Percentiles rank a stretch among this genome's conserved stretches.
Evolutionary conservation across 352 stramenopile species (phyloP).

Genomic region (Halophytophthora polymorphica): DNA sequence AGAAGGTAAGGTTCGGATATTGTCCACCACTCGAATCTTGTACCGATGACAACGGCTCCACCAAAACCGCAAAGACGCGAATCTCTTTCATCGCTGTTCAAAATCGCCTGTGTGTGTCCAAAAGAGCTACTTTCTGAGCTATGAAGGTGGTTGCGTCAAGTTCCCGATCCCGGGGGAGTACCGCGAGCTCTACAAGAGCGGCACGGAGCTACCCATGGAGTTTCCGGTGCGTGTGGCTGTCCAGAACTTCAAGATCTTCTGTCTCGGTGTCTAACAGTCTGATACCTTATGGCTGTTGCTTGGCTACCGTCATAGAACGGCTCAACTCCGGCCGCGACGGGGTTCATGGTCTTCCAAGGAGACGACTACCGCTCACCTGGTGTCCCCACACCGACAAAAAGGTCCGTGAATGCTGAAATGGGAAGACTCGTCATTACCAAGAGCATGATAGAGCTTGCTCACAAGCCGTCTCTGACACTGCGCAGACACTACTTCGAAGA

Average conservation of each 20-base stretch:
- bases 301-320: constrained; percentile 48
- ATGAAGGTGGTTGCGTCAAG: constrained; percentile 65
- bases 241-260: neutral
- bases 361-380: constrained; percentile 37
- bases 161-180: constrained; percentile 82
- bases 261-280: neutral
- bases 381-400: constrained; percentile 42
- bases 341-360: constrained; percentile 67
- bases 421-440: neutral
- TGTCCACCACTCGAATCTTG: no score
- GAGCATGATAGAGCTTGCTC: neutral
- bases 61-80: neutral
- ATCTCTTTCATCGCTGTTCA: neutral
- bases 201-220: constrained; percentile 75
- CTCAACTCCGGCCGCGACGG: constrained; percentile 63
- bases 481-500: constrained; percentile 74
- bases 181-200: constrained; percentile 65
- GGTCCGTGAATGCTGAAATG: constrained; percentile 20
- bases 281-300: neutral
- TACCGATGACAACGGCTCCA: no score
- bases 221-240: constrained; percentile 50
- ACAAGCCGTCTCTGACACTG: constrained; percentile 2
- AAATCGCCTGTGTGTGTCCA: neutral
- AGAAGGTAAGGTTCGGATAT: constrained; percentile 32
- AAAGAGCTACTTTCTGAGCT: constrained; percentile 72